Evolutionary conservation across 108 stramenopile genomes (phyloP).

Genomic region (Fragilaria radians): DNA sequence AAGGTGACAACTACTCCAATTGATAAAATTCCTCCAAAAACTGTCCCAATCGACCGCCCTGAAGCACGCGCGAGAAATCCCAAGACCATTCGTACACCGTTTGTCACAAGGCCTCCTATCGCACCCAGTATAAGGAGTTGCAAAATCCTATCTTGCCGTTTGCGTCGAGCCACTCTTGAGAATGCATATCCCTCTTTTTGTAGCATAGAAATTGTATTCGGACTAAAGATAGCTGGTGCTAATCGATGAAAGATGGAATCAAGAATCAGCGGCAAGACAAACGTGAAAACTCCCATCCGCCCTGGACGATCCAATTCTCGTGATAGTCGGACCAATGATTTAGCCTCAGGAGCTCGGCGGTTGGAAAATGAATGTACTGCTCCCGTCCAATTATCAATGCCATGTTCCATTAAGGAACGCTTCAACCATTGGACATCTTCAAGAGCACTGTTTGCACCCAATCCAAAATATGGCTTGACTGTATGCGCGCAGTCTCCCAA

Average conservation of each 20-base stretch:
- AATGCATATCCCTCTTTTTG: slow-evolving; percentile 64
- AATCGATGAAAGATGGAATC: slow-evolving; percentile 74
- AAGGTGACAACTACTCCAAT: slow-evolving; percentile 4
- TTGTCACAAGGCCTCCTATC: slow-evolving; percentile 2
- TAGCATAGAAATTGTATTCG: slow-evolving; percentile 83
- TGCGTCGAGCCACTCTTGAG: slow-evolving; percentile 31
- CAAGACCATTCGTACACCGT: slow-evolving; percentile 9
- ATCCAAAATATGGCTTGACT: slow-evolving; percentile 92
- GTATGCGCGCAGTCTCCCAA: slow-evolving; percentile 85
- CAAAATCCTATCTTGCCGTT: slow-evolving; percentile 48
- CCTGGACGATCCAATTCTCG: slow-evolving; percentile 77
- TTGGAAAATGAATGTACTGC: slow-evolving; percentile 58
- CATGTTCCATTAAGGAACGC: slow-evolving; percentile 24
- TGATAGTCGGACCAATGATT: slow-evolving; percentile 75
- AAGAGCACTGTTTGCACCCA: slow-evolving; percentile 90
- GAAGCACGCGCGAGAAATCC: slow-evolving; percentile 21
- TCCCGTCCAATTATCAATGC: slow-evolving; percentile 15
- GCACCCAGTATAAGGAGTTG: slow-evolving; percentile 34
- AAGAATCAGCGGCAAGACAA: slow-evolving; percentile 81
- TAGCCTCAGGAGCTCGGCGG: slow-evolving; percentile 58
- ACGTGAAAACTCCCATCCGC: slow-evolving; percentile 65
- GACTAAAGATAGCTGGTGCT: slow-evolving; percentile 65
- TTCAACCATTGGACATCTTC: slow-evolving; percentile 76
- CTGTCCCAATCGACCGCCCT: slow-evolving; percentile 27
- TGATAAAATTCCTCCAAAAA: slow-evolving; percentile 10